Evolutionary conservation across 139 green algal genomes (phyloP), one percentile per base, ranked within the genome.

Genomic region (Micractinium sp.): DNA sequence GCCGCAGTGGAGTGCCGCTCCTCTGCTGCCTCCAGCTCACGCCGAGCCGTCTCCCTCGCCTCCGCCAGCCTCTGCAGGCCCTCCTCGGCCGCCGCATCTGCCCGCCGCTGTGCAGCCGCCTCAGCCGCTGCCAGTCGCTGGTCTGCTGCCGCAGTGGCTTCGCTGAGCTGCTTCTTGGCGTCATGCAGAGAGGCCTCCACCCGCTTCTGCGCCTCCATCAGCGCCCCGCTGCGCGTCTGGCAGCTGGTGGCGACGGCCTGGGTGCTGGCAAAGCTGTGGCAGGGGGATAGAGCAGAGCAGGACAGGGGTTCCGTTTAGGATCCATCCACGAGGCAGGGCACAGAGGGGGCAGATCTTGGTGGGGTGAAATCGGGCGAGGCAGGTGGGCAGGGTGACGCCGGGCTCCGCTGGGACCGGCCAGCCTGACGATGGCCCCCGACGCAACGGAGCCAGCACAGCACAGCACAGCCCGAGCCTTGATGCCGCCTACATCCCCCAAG

Each of bases 261-360:
- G 78, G 25, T 84, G 78, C 41, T 67, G 29, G 78, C 41, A n/a
- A 84, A 56, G 78, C 78, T 84, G 78, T 47, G 12, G 78, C 41
- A 61, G 41, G 14, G 41, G 2, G 39, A 63, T 0, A 12, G 47
- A 56, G 9, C 7, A 56, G 47, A 9, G 47, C 47, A 56, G 47
- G 47, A n/a, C n/a, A n/a, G 47, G 47, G 47, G 47, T 5, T 56
- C 9, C 9, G 47, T 56, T 56, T 56, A 56, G 47, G 47, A 56
- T 56, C 9, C 47, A 16, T 56, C 47, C 47, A 56, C 9, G 9
- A 56, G 47, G 47, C 47, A 56, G 47, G 47, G 5, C 47, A 56
- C 7, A 56, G 47, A 56, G 47, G 47, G 47, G 47, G 47, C 47
- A 56, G 47, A 36, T 38, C 14, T 14, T 36, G 74, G 16, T 13